Conservation (phyloP, 768 basidiomycete species). For the Tylopilus sp. region DNA sequence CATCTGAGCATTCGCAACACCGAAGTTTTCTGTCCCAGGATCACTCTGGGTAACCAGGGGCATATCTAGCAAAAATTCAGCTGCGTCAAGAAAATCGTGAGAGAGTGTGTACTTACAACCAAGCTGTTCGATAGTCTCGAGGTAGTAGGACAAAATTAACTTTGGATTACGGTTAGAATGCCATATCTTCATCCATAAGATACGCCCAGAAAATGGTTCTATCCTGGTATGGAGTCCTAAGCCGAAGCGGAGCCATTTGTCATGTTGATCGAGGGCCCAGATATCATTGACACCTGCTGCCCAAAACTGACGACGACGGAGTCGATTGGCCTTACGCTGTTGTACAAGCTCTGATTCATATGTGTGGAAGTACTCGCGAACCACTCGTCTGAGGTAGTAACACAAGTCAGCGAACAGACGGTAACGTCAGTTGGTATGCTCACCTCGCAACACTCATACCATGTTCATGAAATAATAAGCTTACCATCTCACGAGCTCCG, state of each 20-base stretch:
- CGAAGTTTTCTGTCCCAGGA: background rate
- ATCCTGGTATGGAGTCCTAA: background rate
- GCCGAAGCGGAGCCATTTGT: background rate
- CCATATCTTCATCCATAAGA: background rate
- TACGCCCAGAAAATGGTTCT: background rate
- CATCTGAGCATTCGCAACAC: background rate
- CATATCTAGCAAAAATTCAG: background rate
- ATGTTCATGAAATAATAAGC: background rate
- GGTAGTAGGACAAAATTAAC: background rate
- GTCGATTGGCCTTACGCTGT: background rate
- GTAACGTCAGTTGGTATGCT: no score
- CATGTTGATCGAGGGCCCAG: background rate
- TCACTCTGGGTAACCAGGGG: background rate
- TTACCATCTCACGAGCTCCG: background rate
- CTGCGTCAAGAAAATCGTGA: background rate
- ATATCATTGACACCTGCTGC: background rate
- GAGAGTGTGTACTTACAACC: background rate
- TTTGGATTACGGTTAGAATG: background rate
- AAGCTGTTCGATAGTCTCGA: background rate
- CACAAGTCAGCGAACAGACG: no score
- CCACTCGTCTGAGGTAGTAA: background rate
- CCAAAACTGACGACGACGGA: background rate
- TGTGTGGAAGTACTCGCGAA: background rate
- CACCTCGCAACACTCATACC: background rate
- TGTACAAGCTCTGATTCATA: background rate